Base-by-base conservation (phyloP, 768 basidiomycete species). In the Chiua virens region DNA sequence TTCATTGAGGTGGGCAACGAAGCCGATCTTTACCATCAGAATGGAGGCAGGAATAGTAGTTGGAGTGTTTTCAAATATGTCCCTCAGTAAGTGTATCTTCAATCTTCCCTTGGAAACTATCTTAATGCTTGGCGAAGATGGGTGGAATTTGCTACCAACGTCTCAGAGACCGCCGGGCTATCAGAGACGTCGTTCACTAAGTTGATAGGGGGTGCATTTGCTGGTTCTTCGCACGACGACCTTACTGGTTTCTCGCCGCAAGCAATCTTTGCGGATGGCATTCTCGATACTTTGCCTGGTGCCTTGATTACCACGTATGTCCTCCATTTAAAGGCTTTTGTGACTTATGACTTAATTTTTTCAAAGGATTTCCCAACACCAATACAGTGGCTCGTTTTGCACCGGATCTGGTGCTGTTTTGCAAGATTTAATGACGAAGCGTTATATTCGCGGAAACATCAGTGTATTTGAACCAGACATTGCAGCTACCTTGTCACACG, bases 391-490 rank as follows among this genome's bases (percentile, higher is more conserved):
- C 13, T 78, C 79, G 3, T 86, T 85, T 62, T 86, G 84, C 54
- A 54, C 67, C 7, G 86, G 86, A 15, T 75, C 64, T 37, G 73
- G 71, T 22, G 78, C 77, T 22, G 62, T 82, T 30, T 65, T 89
- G 11, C 77, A 81, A 57, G 81, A 84, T 54, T 70, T 89, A 45
- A 86, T 87, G 85, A 79, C 77, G 27, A 87, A 88, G 58, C 60
- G 71, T 6, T 74, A 75, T 41, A 74, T 81, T 25, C 72, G 85
- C 56, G 68, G 79, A 36, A 89, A 88, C 59, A 64, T 88, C 28
- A 71, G 78, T 3, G 36, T 57, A 14, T 86, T 77, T 53, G 59
- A 60, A 22, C 72, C 80, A 3, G 86, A 87, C 61, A 80, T 87
- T 43, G 59, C 66, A 8, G 81, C 78, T 7, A 75, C 79, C 1